phyloP scores from a whole-genome alignment of 768 basidiomycete genomes.

The Lentinula edodes region DNA sequence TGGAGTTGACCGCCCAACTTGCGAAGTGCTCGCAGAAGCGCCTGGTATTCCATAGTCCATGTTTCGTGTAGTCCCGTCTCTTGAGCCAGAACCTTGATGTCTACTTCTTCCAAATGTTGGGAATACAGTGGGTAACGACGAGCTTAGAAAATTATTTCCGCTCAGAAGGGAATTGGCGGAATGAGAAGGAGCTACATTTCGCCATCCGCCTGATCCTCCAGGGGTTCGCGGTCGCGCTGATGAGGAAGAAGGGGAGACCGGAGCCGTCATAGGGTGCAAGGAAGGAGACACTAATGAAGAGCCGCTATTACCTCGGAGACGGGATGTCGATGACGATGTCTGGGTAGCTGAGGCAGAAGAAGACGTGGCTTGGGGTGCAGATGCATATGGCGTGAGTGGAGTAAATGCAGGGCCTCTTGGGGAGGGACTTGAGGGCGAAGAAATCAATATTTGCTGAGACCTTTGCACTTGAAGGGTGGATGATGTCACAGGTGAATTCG shows the following conservation, averaged over 20 bases:
- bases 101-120: neutral
- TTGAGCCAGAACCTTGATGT: neutral
- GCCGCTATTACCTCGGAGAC: slow-evolving; percentile 1
- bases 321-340: neutral
- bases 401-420: slow-evolving; percentile 5
- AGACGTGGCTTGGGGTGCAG: slow-evolving; percentile 6
- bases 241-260: slow-evolving; percentile 17
- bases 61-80: neutral
- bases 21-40: neutral
- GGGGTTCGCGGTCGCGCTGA: slow-evolving; percentile 3
- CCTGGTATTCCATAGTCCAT: neutral
- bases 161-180: neutral
- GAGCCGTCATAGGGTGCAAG: slow-evolving; percentile 15
- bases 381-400: slow-evolving; percentile 15
- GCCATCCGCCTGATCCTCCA: slow-evolving; percentile 1
- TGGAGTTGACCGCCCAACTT: neutral
- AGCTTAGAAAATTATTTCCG: neutral
- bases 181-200: neutral
- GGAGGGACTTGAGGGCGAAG: slow-evolving; percentile 18
- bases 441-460: slow-evolving; percentile 23
- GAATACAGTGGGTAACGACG: neutral
- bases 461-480: slow-evolving; percentile 38
- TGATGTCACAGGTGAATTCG: slow-evolving; percentile 18
- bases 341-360: neutral
- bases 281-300: slow-evolving; percentile 8